Evolutionary conservation across 1,139 yeast species (phyloP).

Genomic region (Scheffersomyces stambukii): DNA sequence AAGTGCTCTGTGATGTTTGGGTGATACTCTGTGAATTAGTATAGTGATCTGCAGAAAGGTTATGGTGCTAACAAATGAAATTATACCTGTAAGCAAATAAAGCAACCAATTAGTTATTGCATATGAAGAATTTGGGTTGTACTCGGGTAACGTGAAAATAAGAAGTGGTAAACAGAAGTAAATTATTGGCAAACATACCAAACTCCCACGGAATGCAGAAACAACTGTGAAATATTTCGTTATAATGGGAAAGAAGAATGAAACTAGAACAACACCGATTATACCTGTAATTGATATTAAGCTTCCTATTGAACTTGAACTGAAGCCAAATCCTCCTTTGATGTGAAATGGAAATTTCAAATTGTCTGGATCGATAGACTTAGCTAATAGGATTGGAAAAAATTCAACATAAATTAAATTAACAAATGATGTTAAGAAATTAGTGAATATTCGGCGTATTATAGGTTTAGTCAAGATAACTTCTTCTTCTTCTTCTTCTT

Average conservation of each 20-base stretch:
- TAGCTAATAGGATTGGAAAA: conserved; percentile 55
- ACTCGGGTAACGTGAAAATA: conserved; percentile 38
- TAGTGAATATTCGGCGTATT: conserved; percentile 12
- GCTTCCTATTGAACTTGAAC: conserved; percentile 48
- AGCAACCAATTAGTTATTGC: conserved; percentile 20
- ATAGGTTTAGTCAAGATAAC: conserved; percentile 24
- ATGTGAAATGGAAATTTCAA: conserved; percentile 34
- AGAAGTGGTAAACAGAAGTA: conserved; percentile 49
- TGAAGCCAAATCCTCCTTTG: conserved; percentile 29
- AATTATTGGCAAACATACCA: conserved; percentile 41
- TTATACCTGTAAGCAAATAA: conserved; percentile 14
- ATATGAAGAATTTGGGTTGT: conserved; percentile 18
- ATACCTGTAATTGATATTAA: conserved; percentile 55
- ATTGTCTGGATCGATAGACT: conserved; percentile 28
- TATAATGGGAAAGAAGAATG: conserved; percentile 50
- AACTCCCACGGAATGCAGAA: conserved; percentile 39
- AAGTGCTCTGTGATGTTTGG: conserved; percentile 46
- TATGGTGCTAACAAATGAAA: conserved; percentile 35
- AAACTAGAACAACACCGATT: conserved; percentile 48
- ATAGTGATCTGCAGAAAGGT: conserved; percentile 40
- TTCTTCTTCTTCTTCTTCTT: conserved; percentile 9
- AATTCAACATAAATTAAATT: conserved; percentile 52
- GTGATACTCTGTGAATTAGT: conserved; percentile 47
- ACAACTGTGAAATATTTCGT: conserved; percentile 48
- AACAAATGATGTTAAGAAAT: conserved; percentile 27